Evolutionary conservation across 2,329 filamentous ascomycete species (phyloP), one percentile per base, ranked within the genome.

Genomic region (Fusarium sp.): DNA sequence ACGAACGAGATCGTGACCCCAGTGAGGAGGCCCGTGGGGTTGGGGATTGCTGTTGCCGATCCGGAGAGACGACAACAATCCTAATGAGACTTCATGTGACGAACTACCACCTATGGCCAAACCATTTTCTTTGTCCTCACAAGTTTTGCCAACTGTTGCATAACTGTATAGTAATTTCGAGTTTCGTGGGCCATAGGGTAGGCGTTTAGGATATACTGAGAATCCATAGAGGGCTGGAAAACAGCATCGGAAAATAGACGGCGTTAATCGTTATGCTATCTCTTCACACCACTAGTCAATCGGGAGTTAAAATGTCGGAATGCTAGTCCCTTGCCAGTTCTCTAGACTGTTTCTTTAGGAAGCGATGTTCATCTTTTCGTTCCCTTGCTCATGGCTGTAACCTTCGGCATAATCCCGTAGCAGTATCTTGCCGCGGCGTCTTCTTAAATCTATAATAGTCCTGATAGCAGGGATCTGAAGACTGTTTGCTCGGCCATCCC

Each of bases 11-110:
- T 57, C n/a, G 43, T 43, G 17, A 30, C 56, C 12, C 20, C 40
- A 32, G 25, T 40, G 62, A 63, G 33, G 52, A 65, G 32, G 56
- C 37, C 64, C 43, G 30, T 66, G 25, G 64, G 72, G 38, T 63
- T 75, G 22, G 72, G 71, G 32, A 70, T 60, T 33, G 8, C 65
- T 56, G 54, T 47, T 47, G 58, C 37, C 45, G 62, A 57, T 56
- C 30, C 47, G 50, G 37, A 56, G 54, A 66, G 47, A 32, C 45
- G 64, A 32, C 17, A 43, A 35, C 15, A 62, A 50, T 62, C 37
- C 27, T 66, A 40, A 68, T 15, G 22, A 40, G 40, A 61, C 56
- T 60, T 59, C 38, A 25, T 37, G 32, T 30, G 52, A 47, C 56
- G 33, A n/a, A 35, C 32, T 58, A 6, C 7, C 56, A 38, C n/a